Evolutionary conservation across 169 alveolate species (phyloP).

Genomic region (Perkinsus olseni): DNA sequence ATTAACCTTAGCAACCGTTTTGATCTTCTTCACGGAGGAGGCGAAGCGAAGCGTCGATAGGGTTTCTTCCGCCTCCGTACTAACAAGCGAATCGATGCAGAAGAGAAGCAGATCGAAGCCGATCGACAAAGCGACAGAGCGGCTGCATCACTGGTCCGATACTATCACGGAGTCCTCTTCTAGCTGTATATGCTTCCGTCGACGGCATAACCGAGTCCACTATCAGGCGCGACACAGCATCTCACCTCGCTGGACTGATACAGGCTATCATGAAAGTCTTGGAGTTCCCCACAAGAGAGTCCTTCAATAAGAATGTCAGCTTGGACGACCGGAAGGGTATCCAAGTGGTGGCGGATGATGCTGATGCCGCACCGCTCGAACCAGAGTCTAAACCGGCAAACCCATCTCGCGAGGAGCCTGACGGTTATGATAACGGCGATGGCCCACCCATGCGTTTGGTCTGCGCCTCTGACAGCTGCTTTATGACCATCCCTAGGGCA

Average conservation of each 20-base stretch:
- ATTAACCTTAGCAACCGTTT: conserved; percentile 2
- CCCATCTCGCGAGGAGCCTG: background rate
- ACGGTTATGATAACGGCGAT: background rate
- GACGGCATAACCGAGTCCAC: too few species aligned
- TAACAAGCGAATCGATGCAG: too few species aligned
- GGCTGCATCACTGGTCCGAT: too few species aligned
- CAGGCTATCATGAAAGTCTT: conserved; percentile 28
- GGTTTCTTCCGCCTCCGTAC: conserved; percentile 13
- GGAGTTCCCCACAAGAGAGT: conserved; percentile 23
- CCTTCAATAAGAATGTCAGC: conserved; percentile 12
- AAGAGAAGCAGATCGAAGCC: conserved; percentile 9
- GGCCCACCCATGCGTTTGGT: background rate
- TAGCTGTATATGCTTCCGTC: too few species aligned
- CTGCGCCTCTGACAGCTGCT: conserved; percentile 6
- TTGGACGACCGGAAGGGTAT: conserved; percentile 29
- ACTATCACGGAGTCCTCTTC: too few species aligned
- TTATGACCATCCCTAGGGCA: conserved; percentile 17
- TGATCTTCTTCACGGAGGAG: conserved; percentile 20
- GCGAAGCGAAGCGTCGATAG: conserved; percentile 23
- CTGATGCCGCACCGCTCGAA: background rate
- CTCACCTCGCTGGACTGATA: background rate
- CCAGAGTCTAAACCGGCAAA: background rate
- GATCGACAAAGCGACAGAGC: conserved; percentile 18
- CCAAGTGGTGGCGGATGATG: background rate
- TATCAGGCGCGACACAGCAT: background rate